phyloP scores from a whole-genome alignment of 1,139 yeast genomes.

The Protomyces pachydermus region DNA sequence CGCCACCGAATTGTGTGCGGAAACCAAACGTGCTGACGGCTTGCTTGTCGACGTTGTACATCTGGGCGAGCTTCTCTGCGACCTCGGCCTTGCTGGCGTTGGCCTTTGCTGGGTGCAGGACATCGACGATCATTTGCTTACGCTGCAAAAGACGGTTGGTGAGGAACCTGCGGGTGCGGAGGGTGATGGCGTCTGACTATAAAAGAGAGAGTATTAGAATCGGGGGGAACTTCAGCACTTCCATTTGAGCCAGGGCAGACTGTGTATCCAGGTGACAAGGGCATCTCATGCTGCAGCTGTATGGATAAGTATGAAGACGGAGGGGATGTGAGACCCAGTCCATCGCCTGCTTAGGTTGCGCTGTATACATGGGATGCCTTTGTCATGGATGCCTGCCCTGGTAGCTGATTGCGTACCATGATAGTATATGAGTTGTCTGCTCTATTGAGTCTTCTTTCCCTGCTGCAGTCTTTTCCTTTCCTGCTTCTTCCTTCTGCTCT shows the following conservation, averaged over 20 bases:
- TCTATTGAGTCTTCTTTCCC: not conserved
- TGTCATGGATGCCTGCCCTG: not conserved
- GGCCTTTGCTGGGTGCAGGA: conserved; percentile 99
- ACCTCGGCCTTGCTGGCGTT: conserved; percentile 99
- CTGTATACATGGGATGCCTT: not conserved
- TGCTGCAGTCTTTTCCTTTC: too few species aligned
- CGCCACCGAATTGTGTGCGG: conserved; percentile 99
- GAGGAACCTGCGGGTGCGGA: conserved; percentile 51
- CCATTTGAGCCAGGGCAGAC: not conserved
- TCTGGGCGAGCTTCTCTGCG: conserved; percentile 93
- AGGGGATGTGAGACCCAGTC: not conserved
- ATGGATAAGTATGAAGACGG: not conserved
- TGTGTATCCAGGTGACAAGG: not conserved
- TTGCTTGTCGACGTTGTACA: conserved; percentile 98
- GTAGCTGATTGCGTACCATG: not conserved
- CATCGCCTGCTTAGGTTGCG: not conserved
- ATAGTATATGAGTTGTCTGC: not conserved
- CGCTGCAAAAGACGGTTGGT: conserved; percentile 99
- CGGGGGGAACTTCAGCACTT: not conserved
- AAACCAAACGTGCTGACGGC: conserved; percentile 98
- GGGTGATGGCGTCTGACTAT: conserved; percentile 27
- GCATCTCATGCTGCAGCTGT: not conserved
- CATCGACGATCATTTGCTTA: conserved; percentile 99
- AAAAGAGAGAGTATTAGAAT: conserved; percentile 8
- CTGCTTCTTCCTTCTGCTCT: too few species aligned